These are phyloP conservation scores for Coprinopsis strossmayeri DNA, from an alignment of 768 basidiomycete genomes.

Conservation along the genomic window DNA sequence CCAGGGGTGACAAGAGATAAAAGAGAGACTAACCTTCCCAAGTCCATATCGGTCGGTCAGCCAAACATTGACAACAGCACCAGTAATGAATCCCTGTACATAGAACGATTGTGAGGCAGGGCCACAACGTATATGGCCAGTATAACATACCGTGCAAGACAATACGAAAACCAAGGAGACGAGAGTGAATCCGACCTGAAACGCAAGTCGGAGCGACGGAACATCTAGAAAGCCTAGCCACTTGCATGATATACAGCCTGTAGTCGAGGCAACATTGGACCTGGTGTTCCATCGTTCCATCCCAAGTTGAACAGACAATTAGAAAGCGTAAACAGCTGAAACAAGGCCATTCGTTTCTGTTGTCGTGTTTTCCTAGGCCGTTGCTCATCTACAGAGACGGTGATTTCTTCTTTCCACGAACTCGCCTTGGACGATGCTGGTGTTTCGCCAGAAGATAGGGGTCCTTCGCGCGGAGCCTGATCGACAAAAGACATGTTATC, in stretches of 20 bases:
- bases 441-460: too few relatives aligned
- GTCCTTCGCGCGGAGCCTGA: too few relatives aligned
- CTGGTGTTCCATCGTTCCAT: constrained; percentile 77
- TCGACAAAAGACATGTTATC: too few relatives aligned
- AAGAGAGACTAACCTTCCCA: constrained; percentile 28
- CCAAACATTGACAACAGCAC: constrained; percentile 32
- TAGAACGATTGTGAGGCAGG: background rate
- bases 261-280: constrained; percentile 69
- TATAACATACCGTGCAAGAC: constrained; percentile 28
- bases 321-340: constrained; percentile 52
- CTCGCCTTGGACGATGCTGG: too few relatives aligned
- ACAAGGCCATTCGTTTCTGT: background rate
- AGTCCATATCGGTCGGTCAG: constrained; percentile 32
- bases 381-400: background rate
- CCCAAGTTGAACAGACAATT: constrained; percentile 56
- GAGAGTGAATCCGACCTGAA: constrained; percentile 41
- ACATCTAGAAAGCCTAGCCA: background rate
- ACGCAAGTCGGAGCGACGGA: background rate
- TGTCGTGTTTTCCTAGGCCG: background rate
- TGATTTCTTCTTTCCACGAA: background rate
- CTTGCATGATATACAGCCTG: constrained; percentile 47
- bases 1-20: background rate
- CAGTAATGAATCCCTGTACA: constrained; percentile 32
- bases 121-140: background rate
- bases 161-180: constrained; percentile 57